A percentile compares a stretch with the other conserved stretches of the same genome.
phyloP scores from a whole-genome alignment of 2,329 filamentous ascomycete genomes.

The Fusarium sp. region DNA sequence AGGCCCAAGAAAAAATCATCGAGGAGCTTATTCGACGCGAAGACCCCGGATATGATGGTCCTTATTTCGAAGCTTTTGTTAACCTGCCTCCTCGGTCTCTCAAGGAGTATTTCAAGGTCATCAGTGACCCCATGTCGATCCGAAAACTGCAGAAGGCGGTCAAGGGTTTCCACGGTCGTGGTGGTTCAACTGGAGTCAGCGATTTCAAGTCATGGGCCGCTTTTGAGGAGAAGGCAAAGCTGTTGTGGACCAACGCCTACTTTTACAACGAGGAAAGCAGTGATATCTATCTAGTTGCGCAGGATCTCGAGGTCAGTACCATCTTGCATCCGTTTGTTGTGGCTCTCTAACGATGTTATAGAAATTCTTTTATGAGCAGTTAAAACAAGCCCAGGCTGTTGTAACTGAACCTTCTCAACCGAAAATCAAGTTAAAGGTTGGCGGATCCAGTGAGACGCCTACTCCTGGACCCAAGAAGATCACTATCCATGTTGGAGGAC shows the following conservation, averaged over 20 bases:
- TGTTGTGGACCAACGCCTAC: slow-evolving; percentile 89
- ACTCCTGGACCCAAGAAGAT: slow-evolving; percentile 70
- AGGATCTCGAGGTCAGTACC: slow-evolving; percentile 77
- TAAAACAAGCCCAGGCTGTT: slow-evolving; percentile 78
- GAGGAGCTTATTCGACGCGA: slow-evolving; percentile 78
- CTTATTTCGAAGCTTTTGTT: slow-evolving; percentile 79
- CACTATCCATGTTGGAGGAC: slow-evolving; percentile 76
- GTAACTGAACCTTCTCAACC: slow-evolving; percentile 79
- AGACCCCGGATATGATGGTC: slow-evolving; percentile 77
- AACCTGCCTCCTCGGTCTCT: slow-evolving; percentile 80
- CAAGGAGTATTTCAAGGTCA: slow-evolving; percentile 88
- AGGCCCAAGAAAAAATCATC: slow-evolving; percentile 88
- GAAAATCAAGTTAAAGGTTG: slow-evolving; percentile 84
- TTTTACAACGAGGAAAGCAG: slow-evolving; percentile 94
- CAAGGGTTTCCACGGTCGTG: slow-evolving; percentile 77
- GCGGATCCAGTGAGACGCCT: slow-evolving; percentile 58
- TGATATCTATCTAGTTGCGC: slow-evolving; percentile 81
- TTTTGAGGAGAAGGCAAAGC: slow-evolving; percentile 82
- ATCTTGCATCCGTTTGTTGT: background rate
- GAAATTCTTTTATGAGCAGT: slow-evolving; percentile 75
- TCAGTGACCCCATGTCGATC: slow-evolving; percentile 83
- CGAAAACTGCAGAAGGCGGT: slow-evolving; percentile 82
- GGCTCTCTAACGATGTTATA: slow-evolving; percentile 53
- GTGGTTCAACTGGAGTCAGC: slow-evolving; percentile 70
- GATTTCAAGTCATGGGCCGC: slow-evolving; percentile 86